phyloP scores from a whole-genome alignment of 805 yeast species.

The Metschnikowia rubicola region DNA sequence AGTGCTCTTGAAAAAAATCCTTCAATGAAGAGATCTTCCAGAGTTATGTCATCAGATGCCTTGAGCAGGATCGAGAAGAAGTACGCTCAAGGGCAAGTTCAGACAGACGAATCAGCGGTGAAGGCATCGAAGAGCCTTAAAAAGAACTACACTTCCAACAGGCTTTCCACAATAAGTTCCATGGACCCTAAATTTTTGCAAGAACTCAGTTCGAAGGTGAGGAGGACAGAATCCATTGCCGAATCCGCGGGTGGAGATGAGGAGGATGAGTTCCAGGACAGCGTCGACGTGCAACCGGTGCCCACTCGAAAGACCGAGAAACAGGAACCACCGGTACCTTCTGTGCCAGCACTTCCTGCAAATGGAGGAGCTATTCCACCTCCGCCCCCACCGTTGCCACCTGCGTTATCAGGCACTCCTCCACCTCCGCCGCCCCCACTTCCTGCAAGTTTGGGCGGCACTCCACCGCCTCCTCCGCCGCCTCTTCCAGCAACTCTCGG shows the following conservation, averaged over 20 bases:
- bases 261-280: conserved; percentile 9
- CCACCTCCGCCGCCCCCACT: conserved; percentile 22
- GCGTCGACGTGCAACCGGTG: not conserved
- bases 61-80: conserved; percentile 41
- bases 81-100: conserved; percentile 44
- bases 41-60: conserved; percentile 6
- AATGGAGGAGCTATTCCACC: conserved; percentile 21
- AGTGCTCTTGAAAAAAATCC: conserved; percentile 15
- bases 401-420: conserved; percentile 15
- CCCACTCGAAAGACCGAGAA: not conserved
- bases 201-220: conserved; percentile 51
- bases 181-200: conserved; percentile 50
- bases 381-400: conserved; percentile 22
- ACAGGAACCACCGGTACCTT: not conserved
- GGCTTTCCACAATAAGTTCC: conserved; percentile 34
- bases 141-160: conserved; percentile 27
- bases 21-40: conserved; percentile 14
- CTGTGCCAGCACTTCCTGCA: not conserved
- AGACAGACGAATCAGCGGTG: conserved; percentile 9
- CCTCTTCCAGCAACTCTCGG: conserved; percentile 19
- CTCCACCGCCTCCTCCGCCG: conserved; percentile 19
- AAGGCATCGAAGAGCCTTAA: conserved; percentile 18
- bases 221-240: conserved; percentile 37
- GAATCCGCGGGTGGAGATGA: conserved; percentile 15
- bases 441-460: not conserved